A percentile compares a stretch with the other conserved stretches of the same genome.
phyloP scores from a whole-genome alignment of 106 monocot species.

The Allium cepa region DNA sequence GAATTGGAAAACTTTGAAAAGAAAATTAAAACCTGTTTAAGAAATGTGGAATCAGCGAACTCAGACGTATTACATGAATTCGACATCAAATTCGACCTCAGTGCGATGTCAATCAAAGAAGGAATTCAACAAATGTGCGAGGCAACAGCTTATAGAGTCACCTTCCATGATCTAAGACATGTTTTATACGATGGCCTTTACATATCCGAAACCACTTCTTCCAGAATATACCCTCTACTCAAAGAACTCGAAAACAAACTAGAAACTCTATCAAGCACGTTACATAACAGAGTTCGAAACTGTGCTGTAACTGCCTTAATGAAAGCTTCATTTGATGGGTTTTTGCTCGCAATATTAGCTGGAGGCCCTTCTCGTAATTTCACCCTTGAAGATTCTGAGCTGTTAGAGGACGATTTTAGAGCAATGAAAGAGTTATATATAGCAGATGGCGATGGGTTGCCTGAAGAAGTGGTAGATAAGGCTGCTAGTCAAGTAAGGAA shows the following conservation, averaged over 20 bases:
- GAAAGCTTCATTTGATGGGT: slow-evolving; percentile 76
- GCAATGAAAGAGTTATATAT: slow-evolving; percentile 49
- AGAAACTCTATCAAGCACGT: slow-evolving; percentile 60
- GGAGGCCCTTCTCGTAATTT: slow-evolving; percentile 61
- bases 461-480: slow-evolving; percentile 63
- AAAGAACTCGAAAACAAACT: slow-evolving; percentile 75
- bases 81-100: slow-evolving; percentile 61
- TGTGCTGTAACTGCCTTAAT: slow-evolving; percentile 63
- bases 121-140: slow-evolving; percentile 85
- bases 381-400: slow-evolving; percentile 40
- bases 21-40: slow-evolving; percentile 61
- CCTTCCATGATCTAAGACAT: slow-evolving; percentile 74
- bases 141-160: slow-evolving; percentile 64
- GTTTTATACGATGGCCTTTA: slow-evolving; percentile 76
- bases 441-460: slow-evolving; percentile 72
- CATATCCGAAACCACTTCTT: slow-evolving; percentile 38
- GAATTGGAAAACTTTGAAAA: slow-evolving; percentile 78
- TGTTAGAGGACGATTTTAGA: slow-evolving; percentile 63
- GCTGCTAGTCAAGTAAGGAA: slow-evolving; percentile 46
- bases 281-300: slow-evolving; percentile 51
- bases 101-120: slow-evolving; percentile 55
- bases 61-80: slow-evolving; percentile 50
- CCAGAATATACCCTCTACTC: slow-evolving; percentile 55
- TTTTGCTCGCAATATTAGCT: slow-evolving; percentile 55
- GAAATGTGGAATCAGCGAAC: slow-evolving; percentile 80